A percentile compares a stretch with the other conserved stretches of the same genome.
phyloP scores from a whole-genome alignment of 371 early-diverging fungal genomes.

The Rhizopus arrhizus region DNA sequence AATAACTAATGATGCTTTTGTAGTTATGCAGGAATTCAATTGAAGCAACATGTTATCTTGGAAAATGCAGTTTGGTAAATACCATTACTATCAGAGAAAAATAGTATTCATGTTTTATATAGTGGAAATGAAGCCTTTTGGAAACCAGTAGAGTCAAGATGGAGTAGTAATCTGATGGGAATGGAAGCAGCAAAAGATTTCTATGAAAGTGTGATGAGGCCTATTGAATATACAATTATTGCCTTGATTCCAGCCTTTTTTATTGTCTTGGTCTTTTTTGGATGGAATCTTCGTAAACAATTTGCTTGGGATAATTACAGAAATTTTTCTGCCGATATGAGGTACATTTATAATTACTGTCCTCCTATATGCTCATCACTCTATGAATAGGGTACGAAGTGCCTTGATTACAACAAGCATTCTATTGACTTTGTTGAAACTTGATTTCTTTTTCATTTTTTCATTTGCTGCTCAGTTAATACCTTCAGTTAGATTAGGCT shows the following conservation, averaged over 20 bases:
- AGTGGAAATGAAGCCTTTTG: constrained; percentile 17
- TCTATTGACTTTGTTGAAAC: constrained; percentile 46
- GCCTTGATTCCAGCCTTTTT: constrained; percentile 53
- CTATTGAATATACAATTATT: constrained; percentile 54
- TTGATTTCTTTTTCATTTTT: constrained; percentile 55
- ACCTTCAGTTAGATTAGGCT: constrained; percentile 46
- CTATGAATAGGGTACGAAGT: constrained; percentile 36
- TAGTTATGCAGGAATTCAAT: constrained; percentile 54
- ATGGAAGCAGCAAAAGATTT: constrained; percentile 33
- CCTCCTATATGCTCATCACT: background rate
- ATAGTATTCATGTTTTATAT: background rate
- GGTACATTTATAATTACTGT: constrained; percentile 22
- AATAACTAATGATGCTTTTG: background rate
- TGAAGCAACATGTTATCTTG: constrained; percentile 54
- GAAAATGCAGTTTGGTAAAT: constrained; percentile 52
- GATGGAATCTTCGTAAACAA: constrained; percentile 48
- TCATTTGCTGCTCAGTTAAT: constrained; percentile 55
- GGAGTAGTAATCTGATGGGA: constrained; percentile 27
- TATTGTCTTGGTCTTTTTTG: constrained; percentile 39
- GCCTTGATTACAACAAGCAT: constrained; percentile 45
- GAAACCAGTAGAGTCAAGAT: constrained; percentile 29
- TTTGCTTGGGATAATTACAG: constrained; percentile 61
- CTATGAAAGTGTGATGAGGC: constrained; percentile 43
- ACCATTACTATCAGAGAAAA: background rate
- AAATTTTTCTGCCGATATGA: constrained; percentile 53